phyloP scores from a whole-genome alignment of 2,329 filamentous ascomycete genomes.

The Paecilomyces dactylethromorphus region DNA sequence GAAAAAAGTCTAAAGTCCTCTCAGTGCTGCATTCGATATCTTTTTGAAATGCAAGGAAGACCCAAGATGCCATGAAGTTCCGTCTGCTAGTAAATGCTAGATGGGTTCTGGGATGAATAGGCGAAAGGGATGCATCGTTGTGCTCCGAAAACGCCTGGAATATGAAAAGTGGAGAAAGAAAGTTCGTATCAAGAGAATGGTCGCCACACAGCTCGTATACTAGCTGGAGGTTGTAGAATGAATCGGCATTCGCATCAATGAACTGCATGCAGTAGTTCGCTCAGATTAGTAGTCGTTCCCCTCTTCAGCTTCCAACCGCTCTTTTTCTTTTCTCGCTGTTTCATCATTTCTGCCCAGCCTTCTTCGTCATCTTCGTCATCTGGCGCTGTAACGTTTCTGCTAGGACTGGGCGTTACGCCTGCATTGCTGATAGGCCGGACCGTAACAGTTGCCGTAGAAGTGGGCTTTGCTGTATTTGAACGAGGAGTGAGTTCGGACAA shows the following conservation, averaged over 20 bases:
- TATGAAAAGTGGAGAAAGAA: background rate
- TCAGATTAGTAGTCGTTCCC: conserved; percentile 24
- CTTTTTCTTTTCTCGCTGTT: conserved; percentile 44
- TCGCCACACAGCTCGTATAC: background rate
- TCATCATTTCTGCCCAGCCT: conserved; percentile 46
- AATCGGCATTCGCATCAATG: conserved; percentile 14
- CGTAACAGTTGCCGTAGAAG: conserved; percentile 19
- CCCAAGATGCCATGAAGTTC: background rate
- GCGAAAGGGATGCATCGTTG: background rate
- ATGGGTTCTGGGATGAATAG: background rate
- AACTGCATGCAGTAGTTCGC: conserved; percentile 31
- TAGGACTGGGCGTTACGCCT: conserved; percentile 10
- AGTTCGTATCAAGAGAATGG: background rate
- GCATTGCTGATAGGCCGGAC: conserved; percentile 21
- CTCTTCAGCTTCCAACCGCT: conserved; percentile 40
- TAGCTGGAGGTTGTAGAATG: background rate
- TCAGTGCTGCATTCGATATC: background rate
- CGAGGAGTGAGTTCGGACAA: conserved; percentile 16
- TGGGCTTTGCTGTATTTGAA: conserved; percentile 19
- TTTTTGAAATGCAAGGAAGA: background rate
- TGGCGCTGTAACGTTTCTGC: conserved; percentile 11
- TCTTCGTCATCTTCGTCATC: conserved; percentile 45
- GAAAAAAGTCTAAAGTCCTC: background rate
- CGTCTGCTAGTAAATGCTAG: background rate
- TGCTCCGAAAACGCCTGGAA: background rate